A percentile compares a stretch with the other conserved stretches of the same genome.
Evolutionary conservation across 108 stramenopile species (phyloP).

Genomic region (Fistulifera solaris): DNA sequence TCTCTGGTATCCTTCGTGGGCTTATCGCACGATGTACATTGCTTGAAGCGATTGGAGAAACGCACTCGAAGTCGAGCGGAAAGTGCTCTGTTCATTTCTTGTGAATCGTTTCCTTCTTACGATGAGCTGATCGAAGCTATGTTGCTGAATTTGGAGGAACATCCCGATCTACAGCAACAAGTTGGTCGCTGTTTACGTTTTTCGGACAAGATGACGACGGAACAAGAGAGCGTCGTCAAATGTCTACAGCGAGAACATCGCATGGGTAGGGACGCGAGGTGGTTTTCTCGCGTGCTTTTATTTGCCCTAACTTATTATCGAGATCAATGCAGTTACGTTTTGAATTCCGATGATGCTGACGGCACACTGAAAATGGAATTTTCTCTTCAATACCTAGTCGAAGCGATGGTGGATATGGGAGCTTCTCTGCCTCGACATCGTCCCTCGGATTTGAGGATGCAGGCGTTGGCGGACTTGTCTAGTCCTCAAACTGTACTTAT

Average conservation of each 20-base stretch:
- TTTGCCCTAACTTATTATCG: slow-evolving; percentile 45
- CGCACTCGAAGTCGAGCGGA: slow-evolving; percentile 67
- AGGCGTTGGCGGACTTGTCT: slow-evolving; percentile 64
- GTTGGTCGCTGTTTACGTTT: background rate
- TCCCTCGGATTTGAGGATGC: slow-evolving; percentile 39
- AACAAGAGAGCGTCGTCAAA: background rate
- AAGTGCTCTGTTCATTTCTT: slow-evolving; percentile 59
- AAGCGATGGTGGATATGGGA: slow-evolving; percentile 55
- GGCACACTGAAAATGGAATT: slow-evolving; percentile 10
- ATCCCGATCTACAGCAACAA: background rate
- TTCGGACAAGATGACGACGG: background rate
- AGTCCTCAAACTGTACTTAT: slow-evolving; percentile 63
- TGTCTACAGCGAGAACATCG: slow-evolving; percentile 44
- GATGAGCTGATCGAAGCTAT: background rate
- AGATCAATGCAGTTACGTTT: slow-evolving; percentile 7
- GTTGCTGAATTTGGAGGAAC: background rate
- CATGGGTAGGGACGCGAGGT: slow-evolving; percentile 54
- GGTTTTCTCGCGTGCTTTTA: slow-evolving; percentile 65
- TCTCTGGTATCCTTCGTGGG: slow-evolving; percentile 60
- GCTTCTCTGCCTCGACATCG: slow-evolving; percentile 13
- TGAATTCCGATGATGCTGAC: slow-evolving; percentile 1
- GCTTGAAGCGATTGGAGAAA: slow-evolving; percentile 56
- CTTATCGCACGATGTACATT: slow-evolving; percentile 40
- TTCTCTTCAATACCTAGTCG: slow-evolving; percentile 21
- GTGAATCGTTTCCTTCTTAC: slow-evolving; percentile 27